Evolutionary conservation across 768 basidiomycete species (phyloP), one percentile per base, ranked within the genome.

Genomic region (Pulveroboletus ravenelii): DNA sequence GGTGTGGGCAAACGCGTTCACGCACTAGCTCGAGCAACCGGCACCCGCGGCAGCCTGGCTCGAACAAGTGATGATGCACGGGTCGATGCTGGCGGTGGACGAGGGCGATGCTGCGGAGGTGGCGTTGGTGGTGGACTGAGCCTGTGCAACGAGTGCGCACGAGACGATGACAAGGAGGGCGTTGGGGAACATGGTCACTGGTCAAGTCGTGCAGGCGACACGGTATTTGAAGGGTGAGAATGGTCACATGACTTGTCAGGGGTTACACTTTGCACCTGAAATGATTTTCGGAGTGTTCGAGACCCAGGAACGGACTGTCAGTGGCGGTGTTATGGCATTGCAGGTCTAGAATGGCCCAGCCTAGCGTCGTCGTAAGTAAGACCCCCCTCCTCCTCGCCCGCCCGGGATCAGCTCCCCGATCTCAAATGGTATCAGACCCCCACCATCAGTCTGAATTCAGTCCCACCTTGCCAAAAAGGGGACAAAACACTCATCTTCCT

Each of bases 101-200:
- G 53, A 9, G 10, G 41, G 39, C 2, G 56, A 45, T 1, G 55
- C 23, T 12, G 52, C 3, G 2, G 53, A 37, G 8, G 51, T 29
- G 1, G 31, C 0, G 15, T 54, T 31, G 2, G 32, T 39, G 4
- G 51, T 25, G 1, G 54, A 45, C 61, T 69, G 63, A 0, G 67
- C 65, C 0, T 55, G 52, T 1, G 29, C 67, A 6, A 55, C 46
- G 23, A 69, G 46, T 2, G 48, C 61, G 15, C 50, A 56, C 0
- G 59, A 45, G 14, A 41, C 49, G 14, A 63, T 12, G 36, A 48
- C 35, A 5, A 56, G 18, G 32, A 69, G 57, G 10, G 40, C n/a
- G 52, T 67, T 69, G 10, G 51, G 3, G 30, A 62, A 51, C 64
- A 65, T 65, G 18, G 36, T 18, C 20, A 23, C 20, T 23, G 20